Conservation (phyloP, 495 filamentous ascomycete genomes). For the Bacidia gigantensis region DNA sequence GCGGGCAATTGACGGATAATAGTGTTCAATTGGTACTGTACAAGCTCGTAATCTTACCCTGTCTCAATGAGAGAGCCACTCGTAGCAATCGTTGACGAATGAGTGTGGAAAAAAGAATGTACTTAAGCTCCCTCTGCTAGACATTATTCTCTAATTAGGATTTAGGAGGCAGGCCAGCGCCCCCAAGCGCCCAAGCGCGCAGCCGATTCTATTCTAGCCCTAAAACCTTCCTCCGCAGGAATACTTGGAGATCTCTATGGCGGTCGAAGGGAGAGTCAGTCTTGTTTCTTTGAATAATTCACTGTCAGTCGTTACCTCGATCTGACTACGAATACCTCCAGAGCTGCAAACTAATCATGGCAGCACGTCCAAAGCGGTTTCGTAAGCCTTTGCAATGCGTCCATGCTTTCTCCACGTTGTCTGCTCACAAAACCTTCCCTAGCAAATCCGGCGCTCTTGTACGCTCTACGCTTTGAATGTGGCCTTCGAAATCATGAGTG, state of each 20-base stretch:
- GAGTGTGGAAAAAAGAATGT: background rate
- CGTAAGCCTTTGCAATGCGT: conserved; percentile 21
- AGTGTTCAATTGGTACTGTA: background rate
- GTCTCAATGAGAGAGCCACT: background rate
- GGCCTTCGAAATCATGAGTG: conserved; percentile 7
- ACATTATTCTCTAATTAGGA: too few relatives aligned
- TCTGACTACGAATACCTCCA: too few relatives aligned
- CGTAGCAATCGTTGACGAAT: background rate
- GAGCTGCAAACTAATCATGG: conserved; percentile 1
- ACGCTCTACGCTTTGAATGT: conserved; percentile 16
- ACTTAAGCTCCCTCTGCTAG: too few relatives aligned
- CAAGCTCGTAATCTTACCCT: background rate
- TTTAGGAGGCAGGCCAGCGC: too few relatives aligned
- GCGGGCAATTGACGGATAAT: background rate
- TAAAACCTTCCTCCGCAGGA: too few relatives aligned
- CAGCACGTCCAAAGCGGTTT: conserved; percentile 24
- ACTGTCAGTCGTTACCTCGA: too few relatives aligned
- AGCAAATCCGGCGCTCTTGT: conserved; percentile 65
- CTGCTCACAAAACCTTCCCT: background rate
- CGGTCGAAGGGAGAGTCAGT: too few relatives aligned
- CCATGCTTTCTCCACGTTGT: background rate
- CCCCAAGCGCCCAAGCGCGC: too few relatives aligned
- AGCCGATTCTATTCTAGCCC: too few relatives aligned
- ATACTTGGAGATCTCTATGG: too few relatives aligned
- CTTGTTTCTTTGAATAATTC: too few relatives aligned